Base-by-base conservation (phyloP, 2,329 filamentous ascomycete species). In the Aspergillus amoenus region DNA sequence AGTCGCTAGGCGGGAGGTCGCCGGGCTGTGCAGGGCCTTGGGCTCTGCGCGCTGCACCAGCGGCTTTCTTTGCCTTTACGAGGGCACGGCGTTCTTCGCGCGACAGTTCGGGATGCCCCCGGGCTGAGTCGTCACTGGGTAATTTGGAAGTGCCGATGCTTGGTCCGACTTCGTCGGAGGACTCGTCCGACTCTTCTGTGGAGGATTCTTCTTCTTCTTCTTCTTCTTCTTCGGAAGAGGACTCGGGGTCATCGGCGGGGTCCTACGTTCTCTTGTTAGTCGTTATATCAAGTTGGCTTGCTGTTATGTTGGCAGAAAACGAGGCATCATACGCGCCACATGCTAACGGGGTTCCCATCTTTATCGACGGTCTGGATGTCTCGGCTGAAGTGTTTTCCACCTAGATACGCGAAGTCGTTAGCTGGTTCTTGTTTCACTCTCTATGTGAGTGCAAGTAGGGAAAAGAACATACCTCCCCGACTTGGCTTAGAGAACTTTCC, bases 401-500 rank as follows among this genome's bases (percentile, higher is more conserved):
- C 93, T 96, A 39, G 15, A 13, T 37, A 46, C 21, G 15, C 63
- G 43, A 11, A 46, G 8, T 46, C 48, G 18, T 52, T 32, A 53
- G 42, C 32, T 43, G n/a, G 27, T 5, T 21, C 34, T 48, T 52
- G 32, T 32, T 48, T 40, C n/a, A 2, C n/a, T 37, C 3, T 11
- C n/a, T 30, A 12, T 42, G 11, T 21, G 21, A n/a, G 43, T 27
- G n/a, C n/a, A 30, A n/a, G 8, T 22, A 24, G 3, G 9, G 17
- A 17, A 39, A 3, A 17, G 17, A 59, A 64, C 83, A 67, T 78
- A 93, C 93, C 93, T 83, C 93, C 93, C 78, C 93, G 85, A 67
- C 91, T 92, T 66, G 89, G 91, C 81, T 97, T 97, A 80, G 87
- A 90, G 76, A 93, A 96, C 79, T 97, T 97, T 77, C 93, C 92